phyloP scores from a whole-genome alignment of 1,284 basidiomycete species.

The Malassezia caprae region DNA sequence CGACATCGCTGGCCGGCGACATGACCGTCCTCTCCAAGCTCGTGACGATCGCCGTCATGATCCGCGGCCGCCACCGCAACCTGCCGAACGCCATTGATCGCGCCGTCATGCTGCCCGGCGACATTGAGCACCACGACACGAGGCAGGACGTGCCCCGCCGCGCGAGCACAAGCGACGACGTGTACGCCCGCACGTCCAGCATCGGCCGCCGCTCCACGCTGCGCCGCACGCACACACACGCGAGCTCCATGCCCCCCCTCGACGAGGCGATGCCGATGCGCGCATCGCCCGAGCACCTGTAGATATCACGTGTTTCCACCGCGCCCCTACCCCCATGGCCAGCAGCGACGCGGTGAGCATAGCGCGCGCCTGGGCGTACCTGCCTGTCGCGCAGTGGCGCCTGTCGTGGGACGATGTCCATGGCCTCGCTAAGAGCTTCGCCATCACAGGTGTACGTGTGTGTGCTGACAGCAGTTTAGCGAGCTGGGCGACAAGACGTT shows the following conservation, averaged over 20 bases:
- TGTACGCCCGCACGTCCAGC: not conserved
- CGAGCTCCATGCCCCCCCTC: not conserved
- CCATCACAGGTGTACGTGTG: conserved; percentile 7
- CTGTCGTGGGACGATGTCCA: conserved; percentile 4
- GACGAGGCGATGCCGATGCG: not conserved
- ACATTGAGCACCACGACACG: conserved; percentile 36
- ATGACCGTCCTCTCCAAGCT: conserved; percentile 75
- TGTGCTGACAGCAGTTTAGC: conserved; percentile 33
- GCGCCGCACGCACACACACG: not conserved
- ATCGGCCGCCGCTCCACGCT: not conserved
- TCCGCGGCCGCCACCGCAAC: conserved; percentile 83
- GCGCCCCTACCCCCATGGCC: not conserved
- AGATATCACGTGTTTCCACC: not conserved
- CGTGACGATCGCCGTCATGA: conserved; percentile 68
- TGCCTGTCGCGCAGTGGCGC: not conserved
- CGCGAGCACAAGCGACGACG: not conserved
- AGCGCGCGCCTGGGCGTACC: not conserved
- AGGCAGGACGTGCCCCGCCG: not conserved
- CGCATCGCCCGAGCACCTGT: not conserved
- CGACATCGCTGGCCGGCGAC: conserved; percentile 64
- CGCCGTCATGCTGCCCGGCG: conserved; percentile 52
- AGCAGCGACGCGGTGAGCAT: not conserved
- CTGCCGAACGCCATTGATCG: conserved; percentile 68
- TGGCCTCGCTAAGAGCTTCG: conserved; percentile 14
- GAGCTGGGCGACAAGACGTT: conserved; percentile 88